phyloP scores from a whole-genome alignment of 345 rosid genomes.

The Zanthoxylum bungeanum region DNA sequence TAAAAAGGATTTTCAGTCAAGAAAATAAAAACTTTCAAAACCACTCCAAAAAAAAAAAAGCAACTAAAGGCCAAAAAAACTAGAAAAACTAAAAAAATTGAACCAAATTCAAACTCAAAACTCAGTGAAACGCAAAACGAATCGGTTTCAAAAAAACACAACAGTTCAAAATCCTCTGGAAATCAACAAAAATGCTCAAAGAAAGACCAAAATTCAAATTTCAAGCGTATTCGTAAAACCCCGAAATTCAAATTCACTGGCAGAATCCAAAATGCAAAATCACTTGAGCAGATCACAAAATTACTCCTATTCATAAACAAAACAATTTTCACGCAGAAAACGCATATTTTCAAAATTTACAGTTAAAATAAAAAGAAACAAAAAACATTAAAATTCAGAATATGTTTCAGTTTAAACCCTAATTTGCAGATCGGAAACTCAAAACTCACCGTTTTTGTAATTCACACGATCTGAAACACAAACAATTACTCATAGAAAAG shows the following conservation, averaged over 20 bases:
- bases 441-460: conserved; percentile 29
- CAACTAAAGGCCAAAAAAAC: too few relatives aligned
- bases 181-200: conserved; percentile 5
- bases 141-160: neutral
- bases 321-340: neutral
- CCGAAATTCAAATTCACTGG: conserved; percentile 8
- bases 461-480: conserved; percentile 14
- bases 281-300: neutral
- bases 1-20: neutral
- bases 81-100: neutral
- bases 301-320: neutral
- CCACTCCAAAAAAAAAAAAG: neutral
- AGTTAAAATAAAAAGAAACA: neutral
- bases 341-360: neutral
- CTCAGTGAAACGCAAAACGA: neutral
- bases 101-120: conserved; percentile 15
- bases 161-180: conserved; percentile 9
- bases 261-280: neutral
- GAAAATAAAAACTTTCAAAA: neutral
- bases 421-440: conserved; percentile 36
- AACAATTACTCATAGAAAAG: conserved; percentile 11
- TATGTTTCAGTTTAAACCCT: conserved; percentile 37
- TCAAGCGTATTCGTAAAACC: neutral
- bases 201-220: conserved; percentile 1
- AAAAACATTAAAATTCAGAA: neutral